Conservation (phyloP, 352 stramenopile genomes). For the Blastocystis sp. region DNA sequence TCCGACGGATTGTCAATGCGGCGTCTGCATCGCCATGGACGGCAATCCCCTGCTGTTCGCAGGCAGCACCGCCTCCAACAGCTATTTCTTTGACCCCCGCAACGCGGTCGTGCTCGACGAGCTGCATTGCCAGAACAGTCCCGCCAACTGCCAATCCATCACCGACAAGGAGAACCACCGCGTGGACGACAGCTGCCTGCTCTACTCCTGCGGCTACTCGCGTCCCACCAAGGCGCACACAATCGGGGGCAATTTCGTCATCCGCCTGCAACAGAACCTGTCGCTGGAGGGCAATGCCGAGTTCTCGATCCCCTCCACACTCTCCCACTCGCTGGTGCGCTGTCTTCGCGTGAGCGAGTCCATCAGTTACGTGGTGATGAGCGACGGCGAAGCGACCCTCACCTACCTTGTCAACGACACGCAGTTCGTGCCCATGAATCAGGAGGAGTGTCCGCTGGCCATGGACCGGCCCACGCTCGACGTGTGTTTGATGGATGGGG, state of each 20-base stretch:
- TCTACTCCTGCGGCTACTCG: conserved; percentile 26
- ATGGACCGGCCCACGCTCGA: background rate
- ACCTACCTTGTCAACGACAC: background rate
- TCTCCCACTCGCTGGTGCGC: background rate
- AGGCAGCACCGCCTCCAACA: background rate
- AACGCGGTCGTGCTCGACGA: background rate
- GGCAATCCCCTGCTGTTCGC: background rate
- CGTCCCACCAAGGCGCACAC: background rate
- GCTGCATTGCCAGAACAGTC: conserved; percentile 8
- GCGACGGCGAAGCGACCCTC: background rate
- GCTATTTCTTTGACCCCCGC: conserved; percentile 1
- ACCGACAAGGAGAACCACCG: conserved; percentile 28
- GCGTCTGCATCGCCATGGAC: background rate
- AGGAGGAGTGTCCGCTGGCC: background rate
- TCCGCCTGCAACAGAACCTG: conserved; percentile 19
- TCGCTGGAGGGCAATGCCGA: background rate
- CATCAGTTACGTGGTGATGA: conserved; percentile 26
- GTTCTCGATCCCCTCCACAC: background rate
- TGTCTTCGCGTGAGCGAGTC: conserved; percentile 4
- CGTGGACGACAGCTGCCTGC: conserved; percentile 14
- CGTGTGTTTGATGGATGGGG: background rate
- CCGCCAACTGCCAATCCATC: conserved; percentile 14
- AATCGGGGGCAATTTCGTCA: conserved; percentile 6
- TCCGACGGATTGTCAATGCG: background rate
- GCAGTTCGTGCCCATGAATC: background rate